Conservation (phyloP, 2,329 filamentous ascomycete genomes). For the Talaromyces sp. region DNA sequence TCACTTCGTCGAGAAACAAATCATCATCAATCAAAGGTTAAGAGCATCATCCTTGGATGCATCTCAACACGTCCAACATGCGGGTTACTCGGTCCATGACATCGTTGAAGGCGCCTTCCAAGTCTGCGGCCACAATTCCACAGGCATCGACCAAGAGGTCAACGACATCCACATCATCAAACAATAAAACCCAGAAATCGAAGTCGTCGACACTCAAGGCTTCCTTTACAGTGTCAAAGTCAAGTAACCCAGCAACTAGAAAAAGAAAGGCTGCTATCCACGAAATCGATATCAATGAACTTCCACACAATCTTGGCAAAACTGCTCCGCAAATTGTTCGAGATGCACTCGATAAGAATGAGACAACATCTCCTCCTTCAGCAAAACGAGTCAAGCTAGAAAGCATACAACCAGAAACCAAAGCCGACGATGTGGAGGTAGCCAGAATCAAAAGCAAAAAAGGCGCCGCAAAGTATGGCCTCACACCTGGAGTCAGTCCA, state of each 20-base stretch:
- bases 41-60: neutral
- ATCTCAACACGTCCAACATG: neutral
- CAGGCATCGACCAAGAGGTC: conserved; percentile 18
- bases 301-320: conserved; percentile 54
- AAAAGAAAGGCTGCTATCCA: conserved; percentile 16
- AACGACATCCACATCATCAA: neutral
- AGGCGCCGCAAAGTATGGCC: conserved; percentile 43
- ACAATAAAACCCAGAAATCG: neutral
- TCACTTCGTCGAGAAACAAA: too few relatives aligned
- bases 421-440: conserved; percentile 9
- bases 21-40: too few relatives aligned
- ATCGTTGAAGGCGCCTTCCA: conserved; percentile 16
- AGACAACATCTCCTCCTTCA: neutral
- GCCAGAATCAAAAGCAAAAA: conserved; percentile 21
- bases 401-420: neutral
- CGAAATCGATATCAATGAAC: conserved; percentile 35
- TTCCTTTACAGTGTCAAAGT: neutral
- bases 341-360: neutral
- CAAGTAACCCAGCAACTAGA: conserved; percentile 25
- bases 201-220: neutral
- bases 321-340: conserved; percentile 2
- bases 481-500: conserved; percentile 54
- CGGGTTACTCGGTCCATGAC: conserved; percentile 26
- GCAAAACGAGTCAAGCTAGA: conserved; percentile 12
- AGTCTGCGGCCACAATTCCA: conserved; percentile 42